Conservation (phyloP, 1,284 basidiomycete genomes). For the Ceratobasidium sp. region DNA sequence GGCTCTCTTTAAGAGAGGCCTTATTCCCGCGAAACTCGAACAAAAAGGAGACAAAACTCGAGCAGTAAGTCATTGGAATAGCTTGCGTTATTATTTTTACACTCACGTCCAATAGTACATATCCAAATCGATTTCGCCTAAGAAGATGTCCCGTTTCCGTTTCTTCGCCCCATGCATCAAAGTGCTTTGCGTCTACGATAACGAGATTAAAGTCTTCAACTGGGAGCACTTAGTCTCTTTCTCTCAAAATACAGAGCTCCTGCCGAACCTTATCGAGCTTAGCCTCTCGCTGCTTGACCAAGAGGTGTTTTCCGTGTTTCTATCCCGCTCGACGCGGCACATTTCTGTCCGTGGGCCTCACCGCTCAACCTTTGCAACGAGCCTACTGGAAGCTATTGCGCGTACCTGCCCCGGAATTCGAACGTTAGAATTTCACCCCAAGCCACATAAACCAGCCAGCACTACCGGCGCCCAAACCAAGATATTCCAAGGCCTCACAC, state of each 20-base stretch:
- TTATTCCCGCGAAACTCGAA: neutral
- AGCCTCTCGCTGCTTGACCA: neutral
- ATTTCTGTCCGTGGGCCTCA: neutral
- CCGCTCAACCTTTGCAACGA: neutral
- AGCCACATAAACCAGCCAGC: no score
- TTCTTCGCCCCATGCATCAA: neutral
- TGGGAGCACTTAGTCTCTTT: neutral
- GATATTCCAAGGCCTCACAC: neutral
- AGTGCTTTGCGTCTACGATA: neutral
- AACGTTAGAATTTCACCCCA: no score
- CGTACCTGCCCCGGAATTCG: neutral
- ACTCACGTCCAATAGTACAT: neutral
- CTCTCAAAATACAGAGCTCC: neutral
- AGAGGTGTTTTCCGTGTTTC: neutral
- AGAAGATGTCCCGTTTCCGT: neutral
- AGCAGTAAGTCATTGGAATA: neutral
- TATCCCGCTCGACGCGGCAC: neutral
- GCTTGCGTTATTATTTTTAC: neutral
- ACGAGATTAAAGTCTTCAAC: neutral
- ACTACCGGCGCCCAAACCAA: no score
- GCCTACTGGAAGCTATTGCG: neutral
- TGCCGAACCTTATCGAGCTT: neutral
- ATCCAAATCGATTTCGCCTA: neutral
- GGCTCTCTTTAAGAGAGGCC: neutral
- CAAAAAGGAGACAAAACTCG: neutral